Percentiles rank a stretch among this genome's conserved stretches.
phyloP scores from a whole-genome alignment of 139 green algal genomes.

The Raphidocelis subcapitata region DNA sequence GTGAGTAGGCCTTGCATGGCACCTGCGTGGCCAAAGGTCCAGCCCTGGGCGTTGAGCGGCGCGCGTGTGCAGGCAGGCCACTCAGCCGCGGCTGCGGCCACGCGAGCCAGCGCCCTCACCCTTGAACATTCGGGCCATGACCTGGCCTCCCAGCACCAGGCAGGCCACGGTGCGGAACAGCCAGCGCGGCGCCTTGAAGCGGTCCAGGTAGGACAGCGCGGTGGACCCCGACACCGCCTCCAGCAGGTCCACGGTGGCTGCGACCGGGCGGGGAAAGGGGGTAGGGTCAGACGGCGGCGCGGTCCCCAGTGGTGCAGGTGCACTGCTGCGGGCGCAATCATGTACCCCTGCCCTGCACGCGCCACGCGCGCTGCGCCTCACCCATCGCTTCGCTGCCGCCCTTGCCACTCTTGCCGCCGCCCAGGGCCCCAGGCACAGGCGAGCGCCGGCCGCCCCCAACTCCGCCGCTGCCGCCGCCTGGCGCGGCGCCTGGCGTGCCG shows the following conservation, averaged over 20 bases:
- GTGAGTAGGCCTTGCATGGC: not conserved
- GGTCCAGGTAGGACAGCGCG: conserved; percentile 35
- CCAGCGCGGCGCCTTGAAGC: conserved; percentile 68
- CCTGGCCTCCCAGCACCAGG: conserved; percentile 80
- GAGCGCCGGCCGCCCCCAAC: too few species aligned
- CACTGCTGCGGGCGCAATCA: too few species aligned
- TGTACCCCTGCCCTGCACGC: too few species aligned
- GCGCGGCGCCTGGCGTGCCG: too few species aligned
- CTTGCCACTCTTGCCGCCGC: too few species aligned
- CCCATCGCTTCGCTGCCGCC: too few species aligned
- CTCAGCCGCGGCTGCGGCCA: not conserved
- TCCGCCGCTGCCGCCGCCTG: too few species aligned
- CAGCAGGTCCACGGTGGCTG: conserved; percentile 29
- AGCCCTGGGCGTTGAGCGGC: not conserved
- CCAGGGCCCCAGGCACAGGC: too few species aligned
- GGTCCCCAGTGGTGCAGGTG: too few species aligned
- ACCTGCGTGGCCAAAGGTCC: not conserved
- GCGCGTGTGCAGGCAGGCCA: not conserved
- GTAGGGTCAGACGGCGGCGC: not conserved
- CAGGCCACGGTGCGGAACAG: conserved; percentile 77
- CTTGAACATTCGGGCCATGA: conserved; percentile 72
- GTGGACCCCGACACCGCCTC: conserved; percentile 13
- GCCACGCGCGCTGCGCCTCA: too few species aligned
- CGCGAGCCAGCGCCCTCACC: conserved; percentile 38
- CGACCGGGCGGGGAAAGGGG: not conserved